Base-by-base conservation (phyloP, 2,329 filamentous ascomycete genomes). In the Cladosporium oxysporum region DNA sequence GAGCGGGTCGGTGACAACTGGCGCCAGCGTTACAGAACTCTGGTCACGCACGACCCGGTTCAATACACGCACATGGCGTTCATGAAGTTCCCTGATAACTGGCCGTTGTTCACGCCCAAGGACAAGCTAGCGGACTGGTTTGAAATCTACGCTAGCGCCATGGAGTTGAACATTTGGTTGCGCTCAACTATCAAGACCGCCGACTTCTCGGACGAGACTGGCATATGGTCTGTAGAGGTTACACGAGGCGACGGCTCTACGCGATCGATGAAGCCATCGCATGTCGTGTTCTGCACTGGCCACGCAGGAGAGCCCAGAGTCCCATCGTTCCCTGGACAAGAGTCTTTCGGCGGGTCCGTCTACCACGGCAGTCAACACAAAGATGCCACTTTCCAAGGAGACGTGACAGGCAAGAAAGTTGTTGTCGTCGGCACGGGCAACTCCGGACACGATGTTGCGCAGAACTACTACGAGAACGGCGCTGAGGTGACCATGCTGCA, bases 111-210 rank as follows among this genome's bases (percentile, higher is more conserved):
- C 74, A 90, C 88, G 0, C 88, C 88, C 5, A 91, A 57, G 8
- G 52, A 57, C 11, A 57, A 57, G 31, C 79, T 91, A 0, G 89
- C 82, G 1, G 87, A 90, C 52, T 91, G 87, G 77, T 87, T 91
- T 67, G 88, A 57, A 29, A 57, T 57, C 90, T 91, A 91, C 69
- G 88, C 84, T 0, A 83, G 79, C 5, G 76, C 87, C 0, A 80
- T 91, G n/a, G 89, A 91, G 70, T 81, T 91, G 49, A 89, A 91
- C 67, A 83, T 90, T 29, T 91, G 88, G 89, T 85, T 81, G 0
- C 78, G 76, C 12, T 86, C 87, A 0, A 82, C 78, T 1, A 70
- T 90, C 0, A 75, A 73, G 1, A 76, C 78, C 0, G 79, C 84
- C 0, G 77, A 77, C 1, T 57, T 57, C n/a, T 90, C 86, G 28